Evolutionary conservation across 148 eudicot species (phyloP).

Genomic region (Silene uniflora): DNA sequence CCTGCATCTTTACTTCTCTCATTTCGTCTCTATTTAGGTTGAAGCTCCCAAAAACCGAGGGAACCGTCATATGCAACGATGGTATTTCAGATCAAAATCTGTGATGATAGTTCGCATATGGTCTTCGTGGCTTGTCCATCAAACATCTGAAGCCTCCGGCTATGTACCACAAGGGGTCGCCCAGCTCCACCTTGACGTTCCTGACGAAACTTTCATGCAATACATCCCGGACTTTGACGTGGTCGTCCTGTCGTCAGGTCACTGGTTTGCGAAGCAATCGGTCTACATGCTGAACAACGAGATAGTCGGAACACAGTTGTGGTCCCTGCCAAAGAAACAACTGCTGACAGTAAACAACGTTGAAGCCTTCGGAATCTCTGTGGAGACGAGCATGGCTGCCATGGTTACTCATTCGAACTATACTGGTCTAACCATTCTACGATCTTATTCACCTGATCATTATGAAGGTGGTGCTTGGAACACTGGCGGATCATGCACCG

Average conservation of each 20-base stretch:
- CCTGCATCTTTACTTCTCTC: neutral
- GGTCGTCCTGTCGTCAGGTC: slow-evolving; percentile 87
- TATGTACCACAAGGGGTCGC: slow-evolving; percentile 51
- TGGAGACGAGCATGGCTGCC: slow-evolving; percentile 67
- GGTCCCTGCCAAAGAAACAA: slow-evolving; percentile 56
- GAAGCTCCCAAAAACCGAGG: slow-evolving; percentile 92
- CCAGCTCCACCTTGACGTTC: slow-evolving; percentile 81
- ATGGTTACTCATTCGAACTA: slow-evolving; percentile 59
- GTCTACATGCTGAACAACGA: slow-evolving; percentile 69
- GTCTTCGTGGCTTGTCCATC: slow-evolving; percentile 97
- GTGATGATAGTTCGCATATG: slow-evolving; percentile 83
- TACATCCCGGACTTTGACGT: slow-evolving; percentile 56
- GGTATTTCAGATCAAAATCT: slow-evolving; percentile 66
- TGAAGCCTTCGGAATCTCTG: slow-evolving; percentile 80
- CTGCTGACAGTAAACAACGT: slow-evolving; percentile 51
- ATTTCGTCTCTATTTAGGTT: slow-evolving; percentile 34
- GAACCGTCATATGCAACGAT: slow-evolving; percentile 82
- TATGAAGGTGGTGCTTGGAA: slow-evolving; percentile 97
- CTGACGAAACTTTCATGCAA: slow-evolving; percentile 71
- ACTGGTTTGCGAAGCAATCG: slow-evolving; percentile 94
- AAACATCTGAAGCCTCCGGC: slow-evolving; percentile 53
- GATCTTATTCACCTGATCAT: slow-evolving; percentile 88
- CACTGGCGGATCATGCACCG: slow-evolving; percentile 93
- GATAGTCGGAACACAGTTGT: slow-evolving; percentile 84
- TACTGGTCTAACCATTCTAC: slow-evolving; percentile 69